Conservation (phyloP, 495 filamentous ascomycete genomes). For the Neurospora sp. region DNA sequence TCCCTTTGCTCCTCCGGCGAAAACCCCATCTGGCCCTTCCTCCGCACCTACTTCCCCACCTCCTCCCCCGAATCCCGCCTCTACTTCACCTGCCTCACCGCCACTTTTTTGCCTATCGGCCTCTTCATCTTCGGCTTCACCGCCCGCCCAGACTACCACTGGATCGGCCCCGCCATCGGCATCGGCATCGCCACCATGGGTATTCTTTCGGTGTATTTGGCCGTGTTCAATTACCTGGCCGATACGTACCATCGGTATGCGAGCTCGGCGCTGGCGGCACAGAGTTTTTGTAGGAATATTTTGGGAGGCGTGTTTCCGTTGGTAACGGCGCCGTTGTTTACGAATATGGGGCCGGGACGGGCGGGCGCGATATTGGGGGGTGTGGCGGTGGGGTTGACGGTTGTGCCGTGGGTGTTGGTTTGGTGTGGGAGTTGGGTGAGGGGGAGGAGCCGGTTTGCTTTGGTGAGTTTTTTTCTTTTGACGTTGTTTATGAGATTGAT, state of each 20-base stretch:
- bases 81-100: conserved; percentile 72
- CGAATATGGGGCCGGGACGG: conserved; percentile 57
- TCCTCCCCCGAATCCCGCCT: conserved; percentile 67
- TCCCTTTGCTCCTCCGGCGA: neutral
- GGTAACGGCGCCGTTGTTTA: conserved; percentile 62
- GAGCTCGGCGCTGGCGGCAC: conserved; percentile 78
- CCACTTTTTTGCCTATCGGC: conserved; percentile 54
- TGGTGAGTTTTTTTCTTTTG: neutral
- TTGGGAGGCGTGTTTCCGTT: conserved; percentile 77
- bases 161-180: conserved; percentile 66
- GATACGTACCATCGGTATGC: conserved; percentile 82
- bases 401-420: conserved; percentile 80
- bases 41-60: conserved; percentile 29
- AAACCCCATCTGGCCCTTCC: conserved; percentile 23
- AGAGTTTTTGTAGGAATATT: conserved; percentile 76
- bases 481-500: neutral
- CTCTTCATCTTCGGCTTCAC: conserved; percentile 70
- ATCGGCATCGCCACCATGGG: conserved; percentile 73
- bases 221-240: conserved; percentile 91
- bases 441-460: conserved; percentile 65
- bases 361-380: conserved; percentile 70
- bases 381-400: conserved; percentile 56
- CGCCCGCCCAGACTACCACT: conserved; percentile 54
- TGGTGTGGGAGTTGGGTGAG: conserved; percentile 73
- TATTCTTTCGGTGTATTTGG: conserved; percentile 80